A percentile compares a stretch with the other conserved stretches of the same genome.
These are phyloP conservation scores for Orbilia javanica DNA, from an alignment of 2,329 filamentous ascomycete species.

Conservation along the genomic window DNA sequence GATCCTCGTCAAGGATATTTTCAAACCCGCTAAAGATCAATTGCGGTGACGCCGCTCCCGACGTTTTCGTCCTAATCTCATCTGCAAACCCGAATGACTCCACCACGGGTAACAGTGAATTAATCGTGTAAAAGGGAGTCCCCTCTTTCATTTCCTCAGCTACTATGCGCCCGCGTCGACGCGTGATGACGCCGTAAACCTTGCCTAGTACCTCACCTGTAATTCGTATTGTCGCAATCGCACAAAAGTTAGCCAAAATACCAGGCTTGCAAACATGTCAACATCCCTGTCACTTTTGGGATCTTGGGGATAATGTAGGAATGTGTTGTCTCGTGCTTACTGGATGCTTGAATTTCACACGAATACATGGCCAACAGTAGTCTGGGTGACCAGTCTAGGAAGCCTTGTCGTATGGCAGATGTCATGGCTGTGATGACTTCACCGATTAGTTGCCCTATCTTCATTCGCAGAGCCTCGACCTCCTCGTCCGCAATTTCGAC, in stretches of 20 bases:
- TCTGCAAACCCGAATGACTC: constrained; percentile 97
- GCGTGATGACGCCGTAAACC: constrained; percentile 97
- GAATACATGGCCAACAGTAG: constrained; percentile 97
- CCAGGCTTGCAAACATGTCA: constrained; percentile 1
- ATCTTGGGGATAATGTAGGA: constrained; percentile 49
- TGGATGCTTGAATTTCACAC: constrained; percentile 95
- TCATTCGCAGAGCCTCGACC: constrained; percentile 71
- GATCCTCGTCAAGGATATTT: constrained; percentile 86
- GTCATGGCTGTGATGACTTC: constrained; percentile 93
- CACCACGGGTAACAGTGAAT: constrained; percentile 86
- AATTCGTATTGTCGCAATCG: constrained; percentile 54
- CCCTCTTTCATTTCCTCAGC: constrained; percentile 94
- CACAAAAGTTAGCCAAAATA: constrained; percentile 36
- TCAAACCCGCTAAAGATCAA: constrained; percentile 94
- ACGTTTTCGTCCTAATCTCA: constrained; percentile 94
- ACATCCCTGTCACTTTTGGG: constrained; percentile 25
- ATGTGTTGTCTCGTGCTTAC: constrained; percentile 67
- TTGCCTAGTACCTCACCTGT: constrained; percentile 87
- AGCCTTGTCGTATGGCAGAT: constrained; percentile 83
- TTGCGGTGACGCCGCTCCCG: constrained; percentile 90
- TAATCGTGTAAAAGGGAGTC: constrained; percentile 95
- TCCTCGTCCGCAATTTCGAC: constrained; percentile 72
- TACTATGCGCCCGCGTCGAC: constrained; percentile 87
- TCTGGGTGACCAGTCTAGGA: constrained; percentile 96
- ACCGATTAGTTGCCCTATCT: constrained; percentile 84